A percentile compares a stretch with the other conserved stretches of the same genome.
Evolutionary conservation across 2,329 filamentous ascomycete species (phyloP).

Genomic region (Fusarium pininemorale): DNA sequence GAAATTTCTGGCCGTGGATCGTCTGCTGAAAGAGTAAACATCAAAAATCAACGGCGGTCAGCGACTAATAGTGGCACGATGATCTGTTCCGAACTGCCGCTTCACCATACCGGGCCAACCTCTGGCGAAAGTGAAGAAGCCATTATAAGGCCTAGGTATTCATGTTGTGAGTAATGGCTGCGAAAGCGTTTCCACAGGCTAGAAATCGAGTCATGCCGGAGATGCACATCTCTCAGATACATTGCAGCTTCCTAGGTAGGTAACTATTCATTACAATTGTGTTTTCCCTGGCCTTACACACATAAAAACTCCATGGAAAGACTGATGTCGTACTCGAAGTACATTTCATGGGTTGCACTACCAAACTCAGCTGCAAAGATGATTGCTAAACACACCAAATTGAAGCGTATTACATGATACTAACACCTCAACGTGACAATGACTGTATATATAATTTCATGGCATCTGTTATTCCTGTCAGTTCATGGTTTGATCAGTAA

Average conservation of each 20-base stretch:
- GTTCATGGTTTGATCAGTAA: slow-evolving; percentile 5
- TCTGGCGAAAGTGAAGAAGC: too few relatives aligned
- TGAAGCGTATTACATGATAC: neutral
- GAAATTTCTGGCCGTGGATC: neutral
- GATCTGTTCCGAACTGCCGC: neutral
- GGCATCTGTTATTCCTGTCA: neutral
- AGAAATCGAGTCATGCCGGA: neutral
- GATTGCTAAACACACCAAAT: neutral
- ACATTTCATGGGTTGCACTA: neutral
- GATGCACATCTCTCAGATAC: too few relatives aligned
- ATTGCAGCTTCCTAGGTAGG: neutral
- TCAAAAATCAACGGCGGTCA: neutral
- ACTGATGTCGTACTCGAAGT: neutral
- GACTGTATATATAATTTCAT: neutral
- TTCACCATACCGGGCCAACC: neutral
- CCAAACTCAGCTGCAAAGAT: neutral
- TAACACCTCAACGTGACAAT: neutral
- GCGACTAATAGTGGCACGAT: neutral
- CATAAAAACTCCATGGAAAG: neutral
- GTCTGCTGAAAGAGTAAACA: neutral
- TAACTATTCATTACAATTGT: neutral
- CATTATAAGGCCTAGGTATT: neutral
- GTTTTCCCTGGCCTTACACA: neutral
- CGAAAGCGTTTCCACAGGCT: neutral
- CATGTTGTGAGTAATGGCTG: neutral